Conservation (phyloP, 1,284 basidiomycete genomes). For the Tilletia indica region DNA sequence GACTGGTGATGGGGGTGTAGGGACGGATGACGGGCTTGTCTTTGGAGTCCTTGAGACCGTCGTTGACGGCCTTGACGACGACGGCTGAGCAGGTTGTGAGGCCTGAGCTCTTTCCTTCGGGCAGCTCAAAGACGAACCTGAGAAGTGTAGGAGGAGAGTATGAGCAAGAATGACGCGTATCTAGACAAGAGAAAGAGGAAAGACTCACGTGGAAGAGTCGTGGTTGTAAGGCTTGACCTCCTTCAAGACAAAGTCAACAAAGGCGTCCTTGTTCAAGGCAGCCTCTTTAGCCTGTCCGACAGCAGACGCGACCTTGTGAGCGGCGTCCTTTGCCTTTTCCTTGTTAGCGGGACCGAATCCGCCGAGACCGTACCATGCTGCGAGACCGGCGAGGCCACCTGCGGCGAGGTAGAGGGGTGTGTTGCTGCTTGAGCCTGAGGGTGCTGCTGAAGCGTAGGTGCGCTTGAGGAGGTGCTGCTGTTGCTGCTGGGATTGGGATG, state of each 20-base stretch:
- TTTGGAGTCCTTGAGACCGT: constrained; percentile 66
- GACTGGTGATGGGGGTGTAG: constrained; percentile 56
- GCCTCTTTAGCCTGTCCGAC: constrained; percentile 20
- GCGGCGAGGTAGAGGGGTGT: constrained; percentile 43
- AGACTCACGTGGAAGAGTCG: constrained; percentile 68
- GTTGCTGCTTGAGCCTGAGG: constrained; percentile 32
- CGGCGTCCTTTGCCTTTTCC: constrained; percentile 28
- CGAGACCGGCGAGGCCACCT: constrained; percentile 51
- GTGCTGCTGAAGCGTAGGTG: constrained; percentile 12
- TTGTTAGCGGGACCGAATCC: constrained; percentile 42
- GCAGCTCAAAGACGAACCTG: constrained; percentile 77
- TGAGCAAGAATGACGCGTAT: neutral
- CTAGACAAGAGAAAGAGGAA: neutral
- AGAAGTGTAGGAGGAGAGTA: neutral
- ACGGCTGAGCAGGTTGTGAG: constrained; percentile 68
- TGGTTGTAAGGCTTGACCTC: constrained; percentile 86
- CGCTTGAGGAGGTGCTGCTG: neutral
- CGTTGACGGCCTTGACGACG: constrained; percentile 60
- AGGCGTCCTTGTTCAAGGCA: constrained; percentile 63
- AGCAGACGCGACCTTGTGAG: neutral
- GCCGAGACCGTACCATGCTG: constrained; percentile 47
- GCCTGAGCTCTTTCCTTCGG: constrained; percentile 74
- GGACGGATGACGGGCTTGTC: constrained; percentile 81
- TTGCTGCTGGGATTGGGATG: neutral
- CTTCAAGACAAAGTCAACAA: constrained; percentile 77